These are phyloP conservation scores for Epichloe gansuensis DNA, from an alignment of 2,329 filamentous ascomycete species.

Conservation along the genomic window DNA sequence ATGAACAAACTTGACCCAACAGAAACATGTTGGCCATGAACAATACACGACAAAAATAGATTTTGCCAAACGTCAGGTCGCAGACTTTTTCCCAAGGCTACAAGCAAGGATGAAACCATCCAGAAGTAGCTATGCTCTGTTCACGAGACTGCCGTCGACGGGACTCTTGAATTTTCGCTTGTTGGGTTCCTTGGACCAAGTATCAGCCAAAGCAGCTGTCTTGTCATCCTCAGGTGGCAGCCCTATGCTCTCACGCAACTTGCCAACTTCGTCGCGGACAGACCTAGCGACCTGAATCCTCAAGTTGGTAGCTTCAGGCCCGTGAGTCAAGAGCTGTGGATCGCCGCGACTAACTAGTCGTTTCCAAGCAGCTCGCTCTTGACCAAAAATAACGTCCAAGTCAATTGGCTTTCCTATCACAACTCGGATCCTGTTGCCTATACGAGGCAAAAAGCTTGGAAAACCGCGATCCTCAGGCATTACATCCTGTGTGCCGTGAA, in stretches of 20 bases:
- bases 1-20: background rate
- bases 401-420: constrained; percentile 73
- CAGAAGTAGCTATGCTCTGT: constrained; percentile 14
- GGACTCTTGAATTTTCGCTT: constrained; percentile 38
- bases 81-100: background rate
- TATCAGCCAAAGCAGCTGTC: constrained; percentile 64
- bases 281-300: constrained; percentile 68
- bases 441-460: constrained; percentile 69
- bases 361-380: constrained; percentile 63
- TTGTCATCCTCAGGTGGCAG: constrained; percentile 68
- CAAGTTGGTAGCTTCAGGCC: constrained; percentile 53
- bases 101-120: background rate
- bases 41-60: background rate
- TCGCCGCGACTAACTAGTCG: constrained; percentile 44
- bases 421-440: constrained; percentile 57
- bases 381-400: constrained; percentile 62
- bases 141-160: constrained; percentile 41
- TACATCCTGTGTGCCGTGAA: constrained; percentile 76
- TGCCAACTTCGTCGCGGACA: constrained; percentile 69
- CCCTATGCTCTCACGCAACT: constrained; percentile 59
- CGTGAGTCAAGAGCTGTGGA: constrained; percentile 29
- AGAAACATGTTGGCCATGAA: background rate
- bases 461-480: constrained; percentile 77
- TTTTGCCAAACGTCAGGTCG: background rate
- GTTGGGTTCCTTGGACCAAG: constrained; percentile 51